Evolutionary conservation across 352 stramenopile genomes (phyloP), one percentile per base, ranked within the genome.

Genomic region (Globisporangium nagaii): DNA sequence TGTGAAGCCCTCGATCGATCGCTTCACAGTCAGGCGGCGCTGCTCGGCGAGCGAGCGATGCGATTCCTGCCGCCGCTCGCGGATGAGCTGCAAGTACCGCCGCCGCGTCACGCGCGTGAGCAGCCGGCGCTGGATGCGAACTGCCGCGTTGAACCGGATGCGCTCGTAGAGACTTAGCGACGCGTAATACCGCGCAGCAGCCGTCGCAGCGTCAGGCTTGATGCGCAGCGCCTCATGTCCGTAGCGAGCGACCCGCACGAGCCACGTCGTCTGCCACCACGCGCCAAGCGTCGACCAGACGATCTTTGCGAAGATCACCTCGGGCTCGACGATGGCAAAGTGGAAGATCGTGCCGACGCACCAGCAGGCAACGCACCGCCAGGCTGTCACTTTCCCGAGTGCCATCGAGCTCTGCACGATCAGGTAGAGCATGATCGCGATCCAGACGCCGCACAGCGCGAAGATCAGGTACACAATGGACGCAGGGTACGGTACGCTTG

Each of bases 151-250:
- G 56, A 74, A 86, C 0, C 81, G 78, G 22, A 91, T 82, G 34
- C 71, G 74, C 41, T 87, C 75, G 62, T 88, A 91, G 37, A 88
- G 65, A 41, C 69, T 79, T 35, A 88, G 60, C 6, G 74, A 85
- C 19, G 70, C 70, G 34, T 75, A 79, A 43, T 72, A 67, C 3
- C 65, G 52, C 17, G 65, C 63, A 2, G 57, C 58, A 0, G 63
- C 43, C 0, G 48, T 68, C 1, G 65, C 63, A 0, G 63, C 63
- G 15, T 71, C 68, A 1, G 71, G 61, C 28, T 70, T 58, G 41
- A 92, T 81, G 1, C 79, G 73, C 34, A 92, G 45, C 7, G 61
- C 65, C 32, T 53, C 58, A 4, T 78, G 78, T 0, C 79, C 75
- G 25, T 70, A 71, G 20, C 68, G 75, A 12, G 84, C 24, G 12